Evolutionary conservation across 2,329 filamentous ascomycete species (phyloP), one percentile per base, ranked within the genome.

Genomic region (Calonectria montana): DNA sequence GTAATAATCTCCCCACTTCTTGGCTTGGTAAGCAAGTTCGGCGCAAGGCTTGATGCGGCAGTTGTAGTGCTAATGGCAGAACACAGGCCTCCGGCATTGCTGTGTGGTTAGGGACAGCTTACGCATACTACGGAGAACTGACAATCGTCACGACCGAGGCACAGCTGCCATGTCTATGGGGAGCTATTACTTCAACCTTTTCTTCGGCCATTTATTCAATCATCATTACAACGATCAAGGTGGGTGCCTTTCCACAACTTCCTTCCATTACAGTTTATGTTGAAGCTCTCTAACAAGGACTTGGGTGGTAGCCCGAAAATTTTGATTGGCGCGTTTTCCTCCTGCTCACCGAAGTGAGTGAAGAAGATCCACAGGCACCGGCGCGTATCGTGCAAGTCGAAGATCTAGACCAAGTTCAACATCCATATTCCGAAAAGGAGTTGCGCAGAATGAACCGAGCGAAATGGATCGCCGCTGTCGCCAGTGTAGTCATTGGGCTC

Each of bases 271-370:
- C 7, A 13, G 6, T 13, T 7, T 31, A n/a, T n/a, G 9, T 12
- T 35, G 7, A 13, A 9, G n/a, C n/a, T 15, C 16, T 35, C 50
- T 55, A 10, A 55, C n/a, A 13, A 3, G n/a, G 8, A 45, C n/a
- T 2, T 41, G 9, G 12, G 7, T 21, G 27, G 18, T 21, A 70
- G 68, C 68, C 68, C 9, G 50, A 70, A 9, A 39, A 70, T 16
- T 70, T 70, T 37, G 68, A 70, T 35, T 70, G 68, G 68, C 53
- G 68, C 7, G 45, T 67, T 3, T 70, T 70, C 47, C 68, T 70
- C 5, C 27, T 70, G 2, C 63, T 70, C 9, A 70, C 68, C 8
- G 18, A 70, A 16, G 63, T 70, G n/a, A 43, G n/a, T 37, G 68
- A 70, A 23, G 68, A 67, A 18, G 53, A 41, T 16, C 59, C 31